Conservation (phyloP, 2,329 filamentous ascomycete species). For the Elsinoe batatas region DNA sequence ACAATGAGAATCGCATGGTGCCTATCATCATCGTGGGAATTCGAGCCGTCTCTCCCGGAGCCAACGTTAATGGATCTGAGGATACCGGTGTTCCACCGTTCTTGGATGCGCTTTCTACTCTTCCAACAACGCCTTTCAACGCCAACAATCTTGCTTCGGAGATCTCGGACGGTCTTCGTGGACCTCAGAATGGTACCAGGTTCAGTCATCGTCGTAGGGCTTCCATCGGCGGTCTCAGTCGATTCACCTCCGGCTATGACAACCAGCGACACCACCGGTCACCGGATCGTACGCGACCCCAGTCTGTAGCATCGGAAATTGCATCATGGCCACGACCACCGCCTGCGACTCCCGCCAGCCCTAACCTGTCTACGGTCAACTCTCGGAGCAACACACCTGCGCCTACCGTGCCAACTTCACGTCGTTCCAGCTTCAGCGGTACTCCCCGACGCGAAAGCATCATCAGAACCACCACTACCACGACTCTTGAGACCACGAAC, state of each 20-base stretch:
- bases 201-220: constrained; percentile 45
- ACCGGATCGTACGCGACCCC: constrained; percentile 34
- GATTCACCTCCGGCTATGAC: constrained; percentile 43
- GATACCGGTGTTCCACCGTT: constrained; percentile 38
- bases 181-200: constrained; percentile 45
- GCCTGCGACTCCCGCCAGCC: constrained; percentile 50
- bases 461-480: constrained; percentile 24
- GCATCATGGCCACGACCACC: constrained; percentile 51
- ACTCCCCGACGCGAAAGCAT: constrained; percentile 30
- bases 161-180: constrained; percentile 42
- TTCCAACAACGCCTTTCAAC: constrained; percentile 36
- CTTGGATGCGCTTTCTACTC: constrained; percentile 42
- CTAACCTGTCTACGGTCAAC: constrained; percentile 44
- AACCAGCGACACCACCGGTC: constrained; percentile 43
- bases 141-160: constrained; percentile 32
- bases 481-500: constrained; percentile 28
- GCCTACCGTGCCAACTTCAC: constrained; percentile 12
- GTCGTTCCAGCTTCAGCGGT: constrained; percentile 13
- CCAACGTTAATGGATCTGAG: constrained; percentile 28
- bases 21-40: constrained; percentile 63
- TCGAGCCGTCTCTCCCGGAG: constrained; percentile 49
- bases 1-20: constrained; percentile 47
- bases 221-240: constrained; percentile 43
- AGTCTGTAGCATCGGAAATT: constrained; percentile 42
- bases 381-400: constrained; percentile 34